phyloP scores from a whole-genome alignment of 148 eudicot genomes.

The Limonium bicolor region DNA sequence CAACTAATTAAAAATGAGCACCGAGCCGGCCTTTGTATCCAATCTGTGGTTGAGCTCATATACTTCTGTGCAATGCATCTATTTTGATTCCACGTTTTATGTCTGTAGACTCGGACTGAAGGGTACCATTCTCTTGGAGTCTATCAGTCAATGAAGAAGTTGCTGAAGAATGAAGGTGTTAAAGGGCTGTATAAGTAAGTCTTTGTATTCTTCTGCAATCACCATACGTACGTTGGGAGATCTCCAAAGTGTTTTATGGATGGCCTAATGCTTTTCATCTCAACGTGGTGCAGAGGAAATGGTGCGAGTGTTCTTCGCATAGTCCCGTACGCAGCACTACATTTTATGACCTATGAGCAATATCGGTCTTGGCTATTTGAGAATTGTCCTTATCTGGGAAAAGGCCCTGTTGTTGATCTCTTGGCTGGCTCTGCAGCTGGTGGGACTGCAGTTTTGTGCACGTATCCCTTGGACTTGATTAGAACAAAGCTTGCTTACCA shows the following conservation, averaged over 20 bases:
- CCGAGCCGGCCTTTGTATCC: too few relatives aligned
- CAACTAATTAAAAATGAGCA: too few relatives aligned
- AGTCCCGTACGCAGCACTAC: conserved; percentile 93
- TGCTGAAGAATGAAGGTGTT: conserved; percentile 69
- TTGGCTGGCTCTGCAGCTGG: conserved; percentile 94
- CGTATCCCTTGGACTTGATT: conserved; percentile 94
- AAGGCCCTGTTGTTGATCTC: conserved; percentile 81
- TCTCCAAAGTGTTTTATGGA: too few relatives aligned
- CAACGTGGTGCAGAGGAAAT: conserved; percentile 55
- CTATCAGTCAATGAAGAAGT: conserved; percentile 55
- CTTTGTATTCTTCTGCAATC: too few relatives aligned
- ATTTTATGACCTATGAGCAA: conserved; percentile 92
- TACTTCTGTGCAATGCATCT: too few relatives aligned
- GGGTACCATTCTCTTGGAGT: conserved; percentile 85
- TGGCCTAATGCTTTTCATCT: not conserved
- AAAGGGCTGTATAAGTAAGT: conserved; percentile 79
- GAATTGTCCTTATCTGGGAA: conserved; percentile 69
- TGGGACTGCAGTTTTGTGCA: conserved; percentile 91
- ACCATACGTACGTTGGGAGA: too few relatives aligned
- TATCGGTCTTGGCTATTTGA: conserved; percentile 60
- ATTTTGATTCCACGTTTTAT: too few relatives aligned
- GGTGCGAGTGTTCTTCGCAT: conserved; percentile 90
- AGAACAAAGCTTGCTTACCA: conserved; percentile 96
- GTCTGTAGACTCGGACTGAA: conserved; percentile 77
- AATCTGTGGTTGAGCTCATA: too few relatives aligned